Base-by-base conservation (phyloP, 306 rosid genomes). In the Rosa rugosa region DNA sequence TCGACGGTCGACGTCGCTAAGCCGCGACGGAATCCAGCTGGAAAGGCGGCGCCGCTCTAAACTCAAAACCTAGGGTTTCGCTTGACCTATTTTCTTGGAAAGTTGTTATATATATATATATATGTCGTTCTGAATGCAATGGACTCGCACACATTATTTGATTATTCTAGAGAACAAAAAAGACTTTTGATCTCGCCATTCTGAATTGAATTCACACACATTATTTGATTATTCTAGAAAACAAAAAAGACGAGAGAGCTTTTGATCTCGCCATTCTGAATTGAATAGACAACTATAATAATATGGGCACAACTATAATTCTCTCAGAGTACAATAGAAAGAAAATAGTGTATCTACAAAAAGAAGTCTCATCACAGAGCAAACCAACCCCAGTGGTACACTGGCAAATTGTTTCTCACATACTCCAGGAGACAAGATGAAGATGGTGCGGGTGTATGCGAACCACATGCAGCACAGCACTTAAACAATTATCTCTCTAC, bases 401-500 rank as follows among this genome's bases (percentile, higher is more conserved):
- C 69, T 27, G n/a, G n/a, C 42, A 25, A 25, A 25, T 12, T 11
- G 3, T 40, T 22, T 68, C 80, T 66, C 34, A 34, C 49, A 76
- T 27, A n/a, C 38, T 8, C n/a, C 18, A 11, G 11, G 69, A 51
- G 50, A 54, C 5, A 27, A 50, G 73, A 72, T n/a, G 25, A 56
- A 57, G 75, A 71, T 38, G 42, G 14, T 49, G 73, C 22, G 62
- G 75, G 63, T n/a, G 11, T 42, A 46, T 20, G 71, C 41, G 8
- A 53, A 78, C 64, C 25, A 20, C 64, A 57, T 63, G 69, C 4
- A 64, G 45, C 44, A 47, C 34, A 27, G 73, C 50, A 50, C 51
- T 53, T 63, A 88, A 18, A 83, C 78, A 45, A 23, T 75, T 25
- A 83, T 64, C 51, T 85, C 79, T 44, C 80, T 82, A 16, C 85